Conservation (phyloP, 352 stramenopile species). For the Globisporangium paroecandrum region DNA sequence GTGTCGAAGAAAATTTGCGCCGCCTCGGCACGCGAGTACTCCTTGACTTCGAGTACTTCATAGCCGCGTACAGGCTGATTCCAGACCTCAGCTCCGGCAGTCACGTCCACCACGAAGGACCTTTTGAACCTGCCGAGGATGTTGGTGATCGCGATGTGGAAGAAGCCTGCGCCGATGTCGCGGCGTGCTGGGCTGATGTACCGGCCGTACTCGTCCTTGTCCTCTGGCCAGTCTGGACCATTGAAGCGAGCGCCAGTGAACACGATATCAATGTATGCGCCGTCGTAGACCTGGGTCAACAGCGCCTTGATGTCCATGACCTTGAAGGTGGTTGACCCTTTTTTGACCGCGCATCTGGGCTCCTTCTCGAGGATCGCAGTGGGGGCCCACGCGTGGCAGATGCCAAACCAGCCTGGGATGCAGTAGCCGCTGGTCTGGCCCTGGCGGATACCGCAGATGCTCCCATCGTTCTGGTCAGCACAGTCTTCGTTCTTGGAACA, state of each 20-base stretch:
- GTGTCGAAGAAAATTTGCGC: conserved; percentile 8
- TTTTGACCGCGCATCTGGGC: conserved; percentile 14
- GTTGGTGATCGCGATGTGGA: conserved; percentile 20
- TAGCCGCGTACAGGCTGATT: conserved; percentile 22
- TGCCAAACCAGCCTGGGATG: conserved; percentile 50
- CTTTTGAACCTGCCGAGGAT: conserved; percentile 14
- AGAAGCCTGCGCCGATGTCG: conserved; percentile 16
- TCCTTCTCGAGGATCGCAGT: conserved; percentile 35
- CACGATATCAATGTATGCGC: conserved; percentile 6
- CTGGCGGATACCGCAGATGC: conserved; percentile 6
- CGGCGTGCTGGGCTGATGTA: conserved; percentile 11
- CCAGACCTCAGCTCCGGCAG: conserved; percentile 16
- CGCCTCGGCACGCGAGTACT: conserved; percentile 1
- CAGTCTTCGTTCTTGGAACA: conserved; percentile 31
- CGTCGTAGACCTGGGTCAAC: conserved; percentile 18
- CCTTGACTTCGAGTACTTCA: conserved; percentile 6
- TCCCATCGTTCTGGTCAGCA: background rate
- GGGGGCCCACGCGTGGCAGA: conserved; percentile 53
- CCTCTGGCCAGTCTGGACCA: conserved; percentile 4
- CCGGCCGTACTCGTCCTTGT: conserved; percentile 16
- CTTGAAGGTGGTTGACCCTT: conserved; percentile 9
- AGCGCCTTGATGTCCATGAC: conserved; percentile 20
- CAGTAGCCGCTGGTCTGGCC: conserved; percentile 22
- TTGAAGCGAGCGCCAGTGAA: conserved; percentile 22
- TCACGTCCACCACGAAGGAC: conserved; percentile 14